Base-by-base conservation (phyloP, 192 early-diverging fungal genomes). In the Phycomyces blakesleeanus region DNA sequence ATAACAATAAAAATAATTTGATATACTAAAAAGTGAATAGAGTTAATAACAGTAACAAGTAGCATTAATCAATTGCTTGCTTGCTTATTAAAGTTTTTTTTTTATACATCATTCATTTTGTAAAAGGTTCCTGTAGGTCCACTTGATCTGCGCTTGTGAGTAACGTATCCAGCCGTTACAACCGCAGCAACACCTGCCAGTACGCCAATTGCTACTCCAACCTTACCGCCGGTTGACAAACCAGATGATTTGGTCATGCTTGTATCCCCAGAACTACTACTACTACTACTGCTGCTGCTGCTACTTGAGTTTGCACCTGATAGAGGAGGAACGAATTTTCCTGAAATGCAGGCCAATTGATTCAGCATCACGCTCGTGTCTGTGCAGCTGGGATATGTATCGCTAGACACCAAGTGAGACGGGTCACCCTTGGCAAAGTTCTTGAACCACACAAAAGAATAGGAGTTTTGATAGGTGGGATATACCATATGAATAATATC, bases 401-500 rank as follows among this genome's bases (percentile, higher is more conserved):
- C 10, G 4, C 11, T 22, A 5, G 59, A 51, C 37, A 61, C 34
- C 1, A 51, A 18, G 26, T 49, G 12, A 1, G 59, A 20, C 11
- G 1, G 27, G 3, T 21, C 21, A 16, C 26, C 34, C 21, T 61
- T 44, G 8, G 59, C 59, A 51, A 51, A 51, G 12, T 44, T 26
- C 12, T 49, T 42, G 37, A 61, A 8, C 59, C 59, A 61, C 5
- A 16, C 51, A 27, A 51, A 38, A 8, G 21, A 38, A 21, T 61
- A 61, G 1, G 20, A 21, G 24, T 42, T 27, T 38, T 61, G 47
- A 5, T 61, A 61, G 7, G 59, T 61, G 38, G 49, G 49, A n/a
- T 61, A 39, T 16, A 52, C 59, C 59, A 61, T 61, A 51, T 60
- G 59, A 18, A 51, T 61, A 4, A 61, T 49, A 52, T 61, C 59